phyloP scores from a whole-genome alignment of 805 yeast genomes.

The Starmerella khaoyaiensis region DNA sequence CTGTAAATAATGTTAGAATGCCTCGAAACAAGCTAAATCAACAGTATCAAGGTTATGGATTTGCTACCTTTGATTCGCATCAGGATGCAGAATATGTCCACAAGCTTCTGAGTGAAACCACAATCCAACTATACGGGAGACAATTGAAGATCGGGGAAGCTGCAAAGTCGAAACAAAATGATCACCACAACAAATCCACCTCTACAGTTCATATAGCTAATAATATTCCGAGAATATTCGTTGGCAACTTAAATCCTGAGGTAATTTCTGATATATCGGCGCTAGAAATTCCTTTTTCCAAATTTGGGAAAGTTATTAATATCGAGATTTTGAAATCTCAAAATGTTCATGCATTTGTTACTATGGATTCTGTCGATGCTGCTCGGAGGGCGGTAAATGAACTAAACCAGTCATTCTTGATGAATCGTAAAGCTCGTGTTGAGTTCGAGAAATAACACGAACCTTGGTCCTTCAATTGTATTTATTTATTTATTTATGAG shows the following conservation, averaged over 20 bases:
- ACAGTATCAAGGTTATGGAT: slow-evolving; percentile 77
- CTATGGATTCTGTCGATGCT: slow-evolving; percentile 48
- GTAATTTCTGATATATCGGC: slow-evolving; percentile 45
- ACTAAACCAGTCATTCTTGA: slow-evolving; percentile 54
- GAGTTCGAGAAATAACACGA: neutral
- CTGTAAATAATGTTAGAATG: slow-evolving; percentile 52
- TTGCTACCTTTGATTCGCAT: slow-evolving; percentile 51
- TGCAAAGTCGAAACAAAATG: slow-evolving; percentile 19
- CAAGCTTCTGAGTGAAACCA: slow-evolving; percentile 45
- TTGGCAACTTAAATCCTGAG: slow-evolving; percentile 50
- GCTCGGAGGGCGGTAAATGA: slow-evolving; percentile 60
- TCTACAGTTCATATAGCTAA: slow-evolving; percentile 1
- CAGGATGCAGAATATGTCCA: slow-evolving; percentile 61
- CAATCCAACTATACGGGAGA: slow-evolving; percentile 42
- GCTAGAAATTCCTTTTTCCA: slow-evolving; percentile 44
- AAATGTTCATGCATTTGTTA: slow-evolving; percentile 54
- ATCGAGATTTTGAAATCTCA: slow-evolving; percentile 10
- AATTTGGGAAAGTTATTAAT: slow-evolving; percentile 42
- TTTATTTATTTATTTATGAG: too few relatives aligned
- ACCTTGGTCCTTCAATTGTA: too few relatives aligned
- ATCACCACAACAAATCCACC: neutral
- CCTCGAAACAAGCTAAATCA: slow-evolving; percentile 41
- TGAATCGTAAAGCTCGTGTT: slow-evolving; percentile 34
- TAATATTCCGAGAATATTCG: slow-evolving; percentile 51
- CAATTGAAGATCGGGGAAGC: slow-evolving; percentile 46